Evolutionary conservation across 129 eudicot genomes (phyloP).

Genomic region (Apium graveolens): DNA sequence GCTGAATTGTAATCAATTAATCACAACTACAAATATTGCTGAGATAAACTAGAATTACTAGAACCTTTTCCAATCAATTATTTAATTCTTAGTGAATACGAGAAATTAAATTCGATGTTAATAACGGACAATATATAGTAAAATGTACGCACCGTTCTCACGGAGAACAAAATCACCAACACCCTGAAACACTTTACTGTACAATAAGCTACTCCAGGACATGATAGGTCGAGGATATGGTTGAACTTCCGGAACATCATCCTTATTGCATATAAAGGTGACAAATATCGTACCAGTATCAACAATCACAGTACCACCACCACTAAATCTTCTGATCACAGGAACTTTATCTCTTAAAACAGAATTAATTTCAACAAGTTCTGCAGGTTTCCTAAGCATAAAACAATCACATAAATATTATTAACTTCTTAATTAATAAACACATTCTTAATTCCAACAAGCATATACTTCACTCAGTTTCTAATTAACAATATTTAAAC

Average conservation of each 20-base stretch:
- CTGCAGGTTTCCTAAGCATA: conserved; percentile 66
- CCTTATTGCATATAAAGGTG: conserved; percentile 82
- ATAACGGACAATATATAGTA: not conserved
- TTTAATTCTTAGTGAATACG: no score
- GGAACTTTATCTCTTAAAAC: conserved; percentile 67
- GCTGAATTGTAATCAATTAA: not conserved
- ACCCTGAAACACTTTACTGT: conserved; percentile 66
- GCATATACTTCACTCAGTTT: no score
- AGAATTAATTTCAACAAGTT: conserved; percentile 59
- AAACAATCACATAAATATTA: conserved; percentile 19
- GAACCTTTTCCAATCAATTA: not conserved
- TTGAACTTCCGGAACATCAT: conserved; percentile 62
- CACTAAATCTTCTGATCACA: conserved; percentile 81
- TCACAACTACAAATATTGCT: not conserved
- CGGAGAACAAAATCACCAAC: conserved; percentile 66
- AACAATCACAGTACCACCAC: conserved; percentile 96
- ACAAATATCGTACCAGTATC: conserved; percentile 74
- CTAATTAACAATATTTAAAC: no score
- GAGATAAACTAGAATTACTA: not conserved
- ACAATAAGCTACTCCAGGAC: conserved; percentile 80
- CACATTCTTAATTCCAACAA: no score
- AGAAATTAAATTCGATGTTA: no score
- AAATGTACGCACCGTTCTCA: conserved; percentile 54
- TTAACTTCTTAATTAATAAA: not conserved
- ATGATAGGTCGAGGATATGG: conserved; percentile 90